Evolutionary conservation across 1,139 yeast genomes (phyloP).

Genomic region (Saccharomyces hybrid): DNA sequence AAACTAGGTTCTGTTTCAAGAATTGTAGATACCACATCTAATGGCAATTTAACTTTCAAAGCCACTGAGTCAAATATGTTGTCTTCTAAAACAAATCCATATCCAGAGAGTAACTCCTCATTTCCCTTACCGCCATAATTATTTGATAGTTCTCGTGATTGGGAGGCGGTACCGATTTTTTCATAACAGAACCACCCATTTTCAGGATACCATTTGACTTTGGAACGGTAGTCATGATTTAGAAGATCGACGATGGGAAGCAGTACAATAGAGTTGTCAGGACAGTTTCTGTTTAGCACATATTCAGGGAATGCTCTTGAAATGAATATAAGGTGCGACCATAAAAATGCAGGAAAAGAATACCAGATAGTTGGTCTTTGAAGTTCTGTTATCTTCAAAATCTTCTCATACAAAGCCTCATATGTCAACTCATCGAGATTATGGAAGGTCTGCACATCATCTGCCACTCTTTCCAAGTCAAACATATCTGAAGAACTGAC

Average conservation of each 20-base stretch:
- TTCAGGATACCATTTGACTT: constrained; percentile 55
- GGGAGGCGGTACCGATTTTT: constrained; percentile 15
- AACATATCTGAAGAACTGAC: constrained; percentile 1
- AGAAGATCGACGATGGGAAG: constrained; percentile 72
- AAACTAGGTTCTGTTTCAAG: constrained; percentile 34
- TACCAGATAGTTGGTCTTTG: constrained; percentile 40
- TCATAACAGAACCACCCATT: constrained; percentile 22
- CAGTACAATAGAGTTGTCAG: constrained; percentile 45
- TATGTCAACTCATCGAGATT: constrained; percentile 3
- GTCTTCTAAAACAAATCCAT: constrained; percentile 60
- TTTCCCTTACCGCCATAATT: constrained; percentile 86
- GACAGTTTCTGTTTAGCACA: constrained; percentile 31
- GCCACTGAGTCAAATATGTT: constrained; percentile 62
- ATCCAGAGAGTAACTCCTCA: constrained; percentile 51
- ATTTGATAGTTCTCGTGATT: constrained; percentile 53
- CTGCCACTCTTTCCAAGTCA: background rate
- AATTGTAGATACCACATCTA: constrained; percentile 28
- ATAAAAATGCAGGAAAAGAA: constrained; percentile 55
- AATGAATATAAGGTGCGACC: constrained; percentile 67
- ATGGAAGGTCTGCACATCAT: background rate
- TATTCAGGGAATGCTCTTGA: constrained; percentile 76
- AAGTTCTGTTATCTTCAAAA: constrained; percentile 2
- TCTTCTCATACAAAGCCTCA: constrained; percentile 10
- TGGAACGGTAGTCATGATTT: constrained; percentile 56
- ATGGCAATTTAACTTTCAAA: constrained; percentile 45